Evolutionary conservation across 163 green algal species (phyloP), one percentile per base, ranked within the genome.

Genomic region (Trebouxia gelatinosa): DNA sequence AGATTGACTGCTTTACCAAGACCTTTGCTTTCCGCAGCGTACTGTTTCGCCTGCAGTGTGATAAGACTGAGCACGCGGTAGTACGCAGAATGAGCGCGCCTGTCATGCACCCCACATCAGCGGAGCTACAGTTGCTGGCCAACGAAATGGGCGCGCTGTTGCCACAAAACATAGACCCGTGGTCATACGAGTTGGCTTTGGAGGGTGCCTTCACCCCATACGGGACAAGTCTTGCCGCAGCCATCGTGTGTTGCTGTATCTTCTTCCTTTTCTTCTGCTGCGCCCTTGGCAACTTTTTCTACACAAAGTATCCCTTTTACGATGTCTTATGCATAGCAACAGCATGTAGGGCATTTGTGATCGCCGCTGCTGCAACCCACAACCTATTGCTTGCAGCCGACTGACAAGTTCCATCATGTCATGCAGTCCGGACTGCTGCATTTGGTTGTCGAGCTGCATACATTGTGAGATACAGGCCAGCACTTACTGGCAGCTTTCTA

Each of bases 401-500:
- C 13, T 54, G 43, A 54, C 43, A 54, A 9, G 9, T 9, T 54
- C 13, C 43, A 23, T 54, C 11, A 23, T 13, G 43, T 13, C 43
- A 9, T 70, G 61, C 61, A 70, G 61, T 75, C 66, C 57, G 66
- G 23, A 75, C 66, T 59, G 66, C 66, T 40, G 66, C 66, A 17
- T 75, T 59, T 75, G 66, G 66, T 6, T 37, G 57, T 23, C 23
- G 66, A 59, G 66, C 66, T 23, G 66, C 66, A 29, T 75, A 75
- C 66, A 58, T n/a, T 37, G 66, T 75, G 3, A 51, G 23, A 5
- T 75, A 75, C 66, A 39, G 28, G 39, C 39, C 66, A 75, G 38
- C 66, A 40, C 39, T 75, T 26, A 26, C 7, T 38, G 66, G 66
- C 6, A 75, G 37, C 37, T 75, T 31, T 31, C 37, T 75, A 23